Conservation (phyloP, 495 filamentous ascomycete genomes). For the Penicillium nucicola region DNA sequence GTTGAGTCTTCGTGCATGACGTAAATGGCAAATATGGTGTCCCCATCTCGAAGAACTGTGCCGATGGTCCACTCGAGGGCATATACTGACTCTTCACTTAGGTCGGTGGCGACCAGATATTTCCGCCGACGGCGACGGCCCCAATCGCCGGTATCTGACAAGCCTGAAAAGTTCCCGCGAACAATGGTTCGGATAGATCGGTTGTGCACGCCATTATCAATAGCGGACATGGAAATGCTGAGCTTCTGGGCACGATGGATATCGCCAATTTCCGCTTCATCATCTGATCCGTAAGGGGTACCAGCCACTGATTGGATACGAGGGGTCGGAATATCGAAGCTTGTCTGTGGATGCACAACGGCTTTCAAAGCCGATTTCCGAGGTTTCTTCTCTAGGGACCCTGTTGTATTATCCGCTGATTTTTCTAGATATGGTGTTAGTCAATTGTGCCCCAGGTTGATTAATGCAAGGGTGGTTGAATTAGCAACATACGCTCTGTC, state of each 20-base stretch:
- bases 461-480: neutral
- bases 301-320: slow-evolving; percentile 58
- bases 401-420: neutral
- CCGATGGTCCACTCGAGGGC: slow-evolving; percentile 97
- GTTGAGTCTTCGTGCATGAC: slow-evolving; percentile 77
- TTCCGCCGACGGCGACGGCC: slow-evolving; percentile 72
- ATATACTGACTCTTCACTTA: slow-evolving; percentile 90
- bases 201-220: slow-evolving; percentile 70
- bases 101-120: slow-evolving; percentile 88
- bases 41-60: slow-evolving; percentile 89
- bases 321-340: slow-evolving; percentile 57
- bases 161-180: slow-evolving; percentile 73
- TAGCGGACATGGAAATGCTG: slow-evolving; percentile 71
- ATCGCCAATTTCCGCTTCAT: slow-evolving; percentile 78
- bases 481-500: slow-evolving; percentile 67
- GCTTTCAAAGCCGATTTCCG: slow-evolving; percentile 48
- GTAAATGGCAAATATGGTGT: slow-evolving; percentile 89
- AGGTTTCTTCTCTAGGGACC: slow-evolving; percentile 19
- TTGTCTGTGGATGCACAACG: slow-evolving; percentile 76
- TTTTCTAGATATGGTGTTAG: slow-evolving; percentile 8
- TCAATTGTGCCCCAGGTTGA: neutral
- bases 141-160: slow-evolving; percentile 71
- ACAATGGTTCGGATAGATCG: slow-evolving; percentile 84
- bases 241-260: slow-evolving; percentile 84
- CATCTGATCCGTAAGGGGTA: slow-evolving; percentile 82